Evolutionary conservation across 305 asterid genomes (phyloP).

Genomic region (Striga hermonthica): DNA sequence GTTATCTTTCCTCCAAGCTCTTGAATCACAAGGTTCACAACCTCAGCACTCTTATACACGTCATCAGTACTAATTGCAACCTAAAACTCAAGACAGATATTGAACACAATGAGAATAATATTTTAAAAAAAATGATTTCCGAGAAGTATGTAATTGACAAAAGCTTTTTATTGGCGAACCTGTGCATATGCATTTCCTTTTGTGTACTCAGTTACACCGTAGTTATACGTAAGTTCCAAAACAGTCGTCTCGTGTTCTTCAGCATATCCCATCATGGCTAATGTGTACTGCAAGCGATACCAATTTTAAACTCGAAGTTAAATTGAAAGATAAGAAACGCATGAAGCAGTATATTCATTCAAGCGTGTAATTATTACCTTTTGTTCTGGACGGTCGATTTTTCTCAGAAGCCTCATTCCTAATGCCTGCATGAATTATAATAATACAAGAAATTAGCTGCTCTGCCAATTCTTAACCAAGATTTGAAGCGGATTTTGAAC

Average conservation of each 20-base stretch:
- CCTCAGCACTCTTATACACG: conserved; percentile 93
- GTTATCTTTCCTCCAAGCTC: conserved; percentile 89
- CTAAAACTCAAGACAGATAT: too few species aligned
- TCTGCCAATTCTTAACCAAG: not conserved
- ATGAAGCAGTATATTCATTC: conserved; percentile 10
- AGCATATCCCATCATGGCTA: conserved; percentile 93
- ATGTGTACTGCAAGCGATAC: conserved; percentile 51
- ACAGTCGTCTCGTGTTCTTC: conserved; percentile 80
- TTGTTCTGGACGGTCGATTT: conserved; percentile 80
- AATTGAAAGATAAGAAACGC: conserved; percentile 11
- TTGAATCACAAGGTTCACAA: conserved; percentile 56
- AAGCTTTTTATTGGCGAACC: conserved; percentile 40
- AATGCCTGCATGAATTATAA: conserved; percentile 53
- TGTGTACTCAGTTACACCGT: conserved; percentile 88
- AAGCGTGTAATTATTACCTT: conserved; percentile 47
- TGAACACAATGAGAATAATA: too few species aligned
- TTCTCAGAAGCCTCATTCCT: conserved; percentile 77
- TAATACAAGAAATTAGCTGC: conserved; percentile 19
- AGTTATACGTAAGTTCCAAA: conserved; percentile 87
- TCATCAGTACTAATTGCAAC: conserved; percentile 95
- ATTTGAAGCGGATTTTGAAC: not conserved
- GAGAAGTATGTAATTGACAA: conserved; percentile 11
- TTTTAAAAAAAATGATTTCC: not conserved
- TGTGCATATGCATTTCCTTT: conserved; percentile 98
- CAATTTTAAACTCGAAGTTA: conserved; percentile 16